Evolutionary conservation across 257 asterid species (phyloP).

Genomic region (Anisodus tanguticus): DNA sequence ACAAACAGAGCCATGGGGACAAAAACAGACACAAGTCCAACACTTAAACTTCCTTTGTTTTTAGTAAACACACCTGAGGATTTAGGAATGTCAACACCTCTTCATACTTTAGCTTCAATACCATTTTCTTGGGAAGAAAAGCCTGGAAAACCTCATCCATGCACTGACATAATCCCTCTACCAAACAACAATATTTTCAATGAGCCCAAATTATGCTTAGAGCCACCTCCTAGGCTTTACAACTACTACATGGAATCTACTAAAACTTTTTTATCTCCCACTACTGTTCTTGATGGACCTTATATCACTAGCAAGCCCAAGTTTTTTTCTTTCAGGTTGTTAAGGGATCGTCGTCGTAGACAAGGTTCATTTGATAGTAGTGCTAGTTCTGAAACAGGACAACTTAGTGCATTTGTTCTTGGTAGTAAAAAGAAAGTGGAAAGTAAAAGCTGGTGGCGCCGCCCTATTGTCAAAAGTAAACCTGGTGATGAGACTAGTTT

Average conservation of each 20-base stretch:
- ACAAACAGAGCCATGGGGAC: not conserved
- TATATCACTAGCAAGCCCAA: conserved; percentile 38
- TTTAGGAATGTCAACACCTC: conserved; percentile 27
- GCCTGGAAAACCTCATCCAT: conserved; percentile 67
- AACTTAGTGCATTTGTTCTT: conserved; percentile 34
- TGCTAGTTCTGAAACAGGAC: conserved; percentile 39
- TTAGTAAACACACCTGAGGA: conserved; percentile 4
- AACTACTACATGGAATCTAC: conserved; percentile 26
- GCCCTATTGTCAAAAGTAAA: conserved; percentile 28
- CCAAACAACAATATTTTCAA: conserved; percentile 32
- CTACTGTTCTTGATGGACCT: conserved; percentile 63
- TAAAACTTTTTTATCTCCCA: conserved; percentile 49
- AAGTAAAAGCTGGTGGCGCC: conserved; percentile 39
- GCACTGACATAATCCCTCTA: conserved; percentile 34
- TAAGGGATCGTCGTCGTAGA: conserved; percentile 34
- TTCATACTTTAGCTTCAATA: conserved; percentile 39
- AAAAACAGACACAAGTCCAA: conserved; percentile 20
- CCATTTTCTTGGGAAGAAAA: conserved; percentile 72
- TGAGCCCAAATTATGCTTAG: conserved; percentile 31
- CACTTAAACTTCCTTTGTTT: conserved; percentile 6
- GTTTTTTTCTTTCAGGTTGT: conserved; percentile 56
- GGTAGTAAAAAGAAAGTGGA: conserved; percentile 39
- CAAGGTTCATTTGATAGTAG: conserved; percentile 40
- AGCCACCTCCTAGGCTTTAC: conserved; percentile 52
- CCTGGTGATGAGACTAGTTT: conserved; percentile 44